Evolutionary conservation across 73 alveolate genomes (phyloP), one percentile per base, ranked within the genome.

Genomic region (Symbiodinium natans): DNA sequence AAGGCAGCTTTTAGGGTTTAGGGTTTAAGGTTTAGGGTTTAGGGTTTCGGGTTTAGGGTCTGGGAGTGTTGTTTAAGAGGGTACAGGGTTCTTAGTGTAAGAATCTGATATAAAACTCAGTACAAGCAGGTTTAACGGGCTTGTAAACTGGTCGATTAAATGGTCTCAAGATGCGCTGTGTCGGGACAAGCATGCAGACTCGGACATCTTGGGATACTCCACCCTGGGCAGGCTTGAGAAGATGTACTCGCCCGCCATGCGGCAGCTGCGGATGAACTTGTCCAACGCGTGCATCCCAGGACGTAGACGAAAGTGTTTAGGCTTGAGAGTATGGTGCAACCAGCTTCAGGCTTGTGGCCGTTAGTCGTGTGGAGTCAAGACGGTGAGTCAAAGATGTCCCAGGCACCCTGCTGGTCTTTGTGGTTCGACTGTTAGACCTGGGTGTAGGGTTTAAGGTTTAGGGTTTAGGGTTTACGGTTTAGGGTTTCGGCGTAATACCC

Each of bases 161-260:
- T 13, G 17, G 5, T 46, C 59, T 0, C 25, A 21, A 46, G 0
- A 2, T 46, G 9, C 59, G 59, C 6, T 1, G 9, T 46, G 59
- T 46, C 21, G n/a, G n/a, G n/a, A n/a, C n/a, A n/a, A n/a, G n/a
- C n/a, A n/a, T n/a, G n/a, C n/a, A n/a, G n/a, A n/a, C n/a, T n/a
- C n/a, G n/a, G 68, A 52, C 29, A 52, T 52, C 68, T 27, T 52
- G 68, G 15, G 21, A 52, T 52, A 27, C 68, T 27, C 68, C 68
- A 52, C 2, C 15, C 29, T 19, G 68, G 29, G 68, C 68, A 87
- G 94, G 94, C 94, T 87, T 41, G 94, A 87, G 38, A 80, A 13
- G 94, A 80, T 56, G 17, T 36, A 82, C 77, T 80, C 94, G 39
- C 94, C 94, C 1, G 94, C 94, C 54, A 40, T 87, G 94, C 94